These are phyloP conservation scores for Coemansia asiatica DNA, from an alignment of 192 early-diverging fungal genomes.

Conservation along the genomic window DNA sequence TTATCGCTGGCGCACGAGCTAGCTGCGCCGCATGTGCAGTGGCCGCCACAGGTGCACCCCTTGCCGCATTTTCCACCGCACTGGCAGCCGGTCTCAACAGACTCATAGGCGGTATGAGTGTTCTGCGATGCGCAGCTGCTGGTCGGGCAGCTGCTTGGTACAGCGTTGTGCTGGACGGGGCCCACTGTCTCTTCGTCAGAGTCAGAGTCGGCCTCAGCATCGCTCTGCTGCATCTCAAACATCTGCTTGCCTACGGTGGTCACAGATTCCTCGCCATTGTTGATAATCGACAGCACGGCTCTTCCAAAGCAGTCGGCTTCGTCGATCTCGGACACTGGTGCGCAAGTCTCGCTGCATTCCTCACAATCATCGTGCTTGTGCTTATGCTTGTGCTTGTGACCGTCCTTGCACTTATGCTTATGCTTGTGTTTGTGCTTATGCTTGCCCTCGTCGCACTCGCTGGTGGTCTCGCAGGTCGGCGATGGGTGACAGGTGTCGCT, in stretches of 20 bases:
- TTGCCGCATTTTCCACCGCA: conserved; percentile 24
- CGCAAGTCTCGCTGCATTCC: neutral
- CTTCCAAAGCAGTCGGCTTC: conserved; percentile 39
- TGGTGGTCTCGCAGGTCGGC: conserved; percentile 14
- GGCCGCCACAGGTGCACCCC: conserved; percentile 24
- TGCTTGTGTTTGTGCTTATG: conserved; percentile 35
- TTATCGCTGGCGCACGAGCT: conserved; percentile 8
- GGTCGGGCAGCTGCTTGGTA: neutral
- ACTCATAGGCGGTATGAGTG: conserved; percentile 22
- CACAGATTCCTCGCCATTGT: conserved; percentile 23
- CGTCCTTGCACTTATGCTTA: conserved; percentile 27
- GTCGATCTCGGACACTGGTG: conserved; percentile 13
- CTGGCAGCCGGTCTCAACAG: conserved; percentile 24
- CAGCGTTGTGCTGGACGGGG: conserved; percentile 16
- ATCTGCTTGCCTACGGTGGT: conserved; percentile 45
- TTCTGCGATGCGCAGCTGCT: neutral
- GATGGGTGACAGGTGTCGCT: conserved; percentile 4
- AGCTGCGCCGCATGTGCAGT: conserved; percentile 26
- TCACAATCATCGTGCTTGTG: conserved; percentile 8
- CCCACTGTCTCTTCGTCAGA: conserved; percentile 12
- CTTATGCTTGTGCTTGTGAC: conserved; percentile 16
- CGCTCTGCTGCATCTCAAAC: conserved; percentile 14
- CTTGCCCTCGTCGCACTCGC: conserved; percentile 4
- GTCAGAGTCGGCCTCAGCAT: conserved; percentile 3
- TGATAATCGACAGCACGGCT: conserved; percentile 34